These are phyloP conservation scores for Tuber indicum DNA, from an alignment of 495 filamentous ascomycete species.

Conservation along the genomic window DNA sequence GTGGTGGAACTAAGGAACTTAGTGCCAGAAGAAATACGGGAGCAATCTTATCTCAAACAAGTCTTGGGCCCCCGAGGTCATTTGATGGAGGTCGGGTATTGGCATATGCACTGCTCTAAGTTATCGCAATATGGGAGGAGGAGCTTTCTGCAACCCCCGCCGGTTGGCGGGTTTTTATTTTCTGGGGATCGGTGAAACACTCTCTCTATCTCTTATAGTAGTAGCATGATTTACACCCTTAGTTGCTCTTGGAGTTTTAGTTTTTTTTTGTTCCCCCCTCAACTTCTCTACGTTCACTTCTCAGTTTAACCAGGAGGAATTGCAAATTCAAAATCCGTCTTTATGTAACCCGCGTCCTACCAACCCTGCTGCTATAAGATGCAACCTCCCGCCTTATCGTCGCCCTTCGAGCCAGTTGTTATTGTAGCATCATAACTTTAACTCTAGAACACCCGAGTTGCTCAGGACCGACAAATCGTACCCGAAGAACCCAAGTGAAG, in stretches of 20 bases:
- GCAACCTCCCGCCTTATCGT: not conserved
- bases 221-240: not conserved
- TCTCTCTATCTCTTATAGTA: slow-evolving; percentile 3
- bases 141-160: not conserved
- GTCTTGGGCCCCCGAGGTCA: not conserved
- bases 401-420: not conserved
- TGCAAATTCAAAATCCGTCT: not conserved
- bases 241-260: not conserved
- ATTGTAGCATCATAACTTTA: not conserved
- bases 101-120: not conserved
- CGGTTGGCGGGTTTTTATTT: not conserved
- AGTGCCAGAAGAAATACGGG: not conserved
- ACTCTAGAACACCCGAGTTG: not conserved
- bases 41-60: not conserved
- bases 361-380: not conserved
- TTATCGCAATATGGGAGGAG: not conserved
- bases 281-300: not conserved
- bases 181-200: not conserved
- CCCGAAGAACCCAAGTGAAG: not conserved
- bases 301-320: not conserved
- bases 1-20: not conserved
- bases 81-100: not conserved
- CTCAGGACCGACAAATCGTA: not conserved
- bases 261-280: not conserved
- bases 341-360: not conserved